These are phyloP conservation scores for Trichoderma atrobrunneum DNA, from an alignment of 2,329 filamentous ascomycete genomes.

Conservation along the genomic window DNA sequence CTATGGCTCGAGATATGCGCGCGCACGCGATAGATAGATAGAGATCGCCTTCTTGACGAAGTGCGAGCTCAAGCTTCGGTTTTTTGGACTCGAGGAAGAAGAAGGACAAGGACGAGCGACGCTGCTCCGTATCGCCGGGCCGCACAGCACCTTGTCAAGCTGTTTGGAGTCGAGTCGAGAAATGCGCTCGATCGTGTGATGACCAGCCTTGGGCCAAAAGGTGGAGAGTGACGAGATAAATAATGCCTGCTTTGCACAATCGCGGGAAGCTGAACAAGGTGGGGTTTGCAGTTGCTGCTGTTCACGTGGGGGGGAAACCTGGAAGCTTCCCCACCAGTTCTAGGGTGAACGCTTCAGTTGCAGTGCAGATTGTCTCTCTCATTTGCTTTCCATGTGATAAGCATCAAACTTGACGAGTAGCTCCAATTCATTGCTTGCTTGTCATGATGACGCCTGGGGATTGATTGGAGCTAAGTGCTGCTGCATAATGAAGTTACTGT, in stretches of 20 bases:
- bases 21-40: neutral
- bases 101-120: neutral
- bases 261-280: neutral
- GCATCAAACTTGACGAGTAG: neutral
- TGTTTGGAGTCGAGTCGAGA: neutral
- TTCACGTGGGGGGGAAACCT: slow-evolving; percentile 4
- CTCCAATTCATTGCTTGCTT: neutral
- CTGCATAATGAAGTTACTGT: neutral
- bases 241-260: slow-evolving; percentile 5
- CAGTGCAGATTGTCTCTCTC: neutral
- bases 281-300: slow-evolving; percentile 13
- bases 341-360: neutral
- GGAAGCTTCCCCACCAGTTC: slow-evolving; percentile 15
- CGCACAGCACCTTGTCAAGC: neutral
- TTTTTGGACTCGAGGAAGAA: neutral
- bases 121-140: neutral
- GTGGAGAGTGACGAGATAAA: slow-evolving; percentile 16
- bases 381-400: neutral
- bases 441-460: neutral
- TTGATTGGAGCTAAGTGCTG: neutral
- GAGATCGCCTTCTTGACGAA: neutral
- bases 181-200: slow-evolving; percentile 18
- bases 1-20: neutral
- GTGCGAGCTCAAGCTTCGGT: neutral
- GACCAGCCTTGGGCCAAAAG: neutral